Base-by-base conservation (phyloP, 805 yeast species). In the Candida lessepsii region DNA sequence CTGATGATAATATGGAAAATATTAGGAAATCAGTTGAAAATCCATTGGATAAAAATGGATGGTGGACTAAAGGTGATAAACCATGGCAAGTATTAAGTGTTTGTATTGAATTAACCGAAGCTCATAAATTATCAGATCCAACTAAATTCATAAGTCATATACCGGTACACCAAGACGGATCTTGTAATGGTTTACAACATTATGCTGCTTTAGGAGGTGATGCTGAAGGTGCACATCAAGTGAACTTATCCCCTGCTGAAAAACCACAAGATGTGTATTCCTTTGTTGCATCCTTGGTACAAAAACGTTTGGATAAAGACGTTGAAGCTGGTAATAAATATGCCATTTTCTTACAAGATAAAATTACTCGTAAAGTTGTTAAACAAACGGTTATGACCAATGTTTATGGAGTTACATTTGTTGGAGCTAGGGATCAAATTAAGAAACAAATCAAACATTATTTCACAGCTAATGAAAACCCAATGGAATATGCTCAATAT, bases 361-460 rank as follows among this genome's bases (percentile, higher is more conserved):
- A 80, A 44, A 76, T 91, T 42, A 75, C 82, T 14, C 76, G 99
- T 52, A 91, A 91, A 57, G 83, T 93, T 33, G 96, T 93, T 26
- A 91, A 91, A 58, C 99, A 91, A 60, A 88, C 99, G 0, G 98
- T 91, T 18, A 91, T 91, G 99, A 91, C 99, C 0, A 90, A 89
- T 54, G 99, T 91, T 26, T 91, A 91, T 58, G 99, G 99, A 53
- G 99, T 91, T 9, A 91, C 99, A 0, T 88, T 77, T 57, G 76
- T 87, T 46, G 99, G 99, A 13, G 99, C 98, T 0, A 78, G 87
- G 13, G 83, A 81, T 3, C 99, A 91, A 64, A 88, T 91, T 54
- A 77, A 80, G 42, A 85, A 82, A 54, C 90, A 90, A 56, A 65
- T 91, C 41, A 76, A 75, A 21, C 81, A 78, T 35, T 61, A 78